A percentile compares a stretch with the other conserved stretches of the same genome.
Conservation (phyloP, 208 protist genomes). For the Leishmania major region DNA sequence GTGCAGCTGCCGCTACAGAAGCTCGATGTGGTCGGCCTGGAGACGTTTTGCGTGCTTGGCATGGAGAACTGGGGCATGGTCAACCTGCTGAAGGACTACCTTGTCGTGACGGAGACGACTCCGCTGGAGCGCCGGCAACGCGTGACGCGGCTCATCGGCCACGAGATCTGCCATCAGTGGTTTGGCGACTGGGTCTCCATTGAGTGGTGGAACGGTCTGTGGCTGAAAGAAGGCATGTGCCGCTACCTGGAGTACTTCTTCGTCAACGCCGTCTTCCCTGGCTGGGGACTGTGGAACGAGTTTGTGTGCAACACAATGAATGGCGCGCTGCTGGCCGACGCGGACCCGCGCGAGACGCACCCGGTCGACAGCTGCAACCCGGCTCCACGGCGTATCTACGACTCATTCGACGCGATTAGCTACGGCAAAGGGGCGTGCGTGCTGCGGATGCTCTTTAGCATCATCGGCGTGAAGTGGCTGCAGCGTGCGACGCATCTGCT, state of each 20-base stretch:
- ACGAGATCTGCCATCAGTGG: slow-evolving; percentile 96
- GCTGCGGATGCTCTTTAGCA: slow-evolving; percentile 75
- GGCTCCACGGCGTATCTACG: slow-evolving; percentile 37
- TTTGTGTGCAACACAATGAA: slow-evolving; percentile 53
- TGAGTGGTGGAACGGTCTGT: slow-evolving; percentile 95
- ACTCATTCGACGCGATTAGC: slow-evolving; percentile 63
- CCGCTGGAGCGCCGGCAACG: slow-evolving; percentile 66
- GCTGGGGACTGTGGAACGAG: slow-evolving; percentile 84
- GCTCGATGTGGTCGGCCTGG: slow-evolving; percentile 72
- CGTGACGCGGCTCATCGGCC: slow-evolving; percentile 89
- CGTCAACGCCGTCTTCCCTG: slow-evolving; percentile 67
- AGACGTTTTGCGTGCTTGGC: slow-evolving; percentile 44
- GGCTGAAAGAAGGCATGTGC: slow-evolving; percentile 98
- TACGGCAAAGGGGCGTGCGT: slow-evolving; percentile 84
- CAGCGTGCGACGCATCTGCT: slow-evolving; percentile 36
- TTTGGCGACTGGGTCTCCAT: slow-evolving; percentile 95
- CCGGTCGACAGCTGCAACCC: slow-evolving; percentile 48
- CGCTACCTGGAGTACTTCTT: slow-evolving; percentile 93
- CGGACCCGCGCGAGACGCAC: slow-evolving; percentile 38
- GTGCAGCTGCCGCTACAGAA: slow-evolving; percentile 92
- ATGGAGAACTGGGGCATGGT: slow-evolving; percentile 95
- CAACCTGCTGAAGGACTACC: slow-evolving; percentile 65
- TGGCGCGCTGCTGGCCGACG: slow-evolving; percentile 45
- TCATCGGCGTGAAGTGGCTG: slow-evolving; percentile 40
- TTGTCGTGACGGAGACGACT: slow-evolving; percentile 67